A percentile compares a stretch with the other conserved stretches of the same genome.
These are phyloP conservation scores for Aspergillus heteromorphus DNA, from an alignment of 495 filamentous ascomycete species.

Conservation along the genomic window DNA sequence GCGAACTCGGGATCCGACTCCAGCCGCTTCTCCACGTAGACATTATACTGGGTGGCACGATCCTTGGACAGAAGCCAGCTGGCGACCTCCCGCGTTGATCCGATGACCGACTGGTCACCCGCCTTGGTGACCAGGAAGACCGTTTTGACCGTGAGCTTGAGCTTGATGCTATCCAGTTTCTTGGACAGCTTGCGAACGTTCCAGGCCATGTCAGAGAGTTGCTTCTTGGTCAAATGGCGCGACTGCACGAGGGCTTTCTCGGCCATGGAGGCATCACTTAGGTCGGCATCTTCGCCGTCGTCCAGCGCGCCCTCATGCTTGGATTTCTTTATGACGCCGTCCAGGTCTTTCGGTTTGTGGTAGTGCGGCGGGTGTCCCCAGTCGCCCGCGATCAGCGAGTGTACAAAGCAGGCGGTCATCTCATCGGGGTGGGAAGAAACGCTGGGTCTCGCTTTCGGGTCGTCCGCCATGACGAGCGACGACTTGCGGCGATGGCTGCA, in stretches of 20 bases:
- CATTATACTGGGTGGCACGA: conserved; percentile 61
- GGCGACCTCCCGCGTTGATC: conserved; percentile 68
- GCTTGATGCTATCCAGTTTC: conserved; percentile 67
- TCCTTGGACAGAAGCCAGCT: conserved; percentile 82
- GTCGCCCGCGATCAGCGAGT: conserved; percentile 64
- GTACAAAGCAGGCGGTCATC: conserved; percentile 74
- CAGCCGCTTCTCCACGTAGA: conserved; percentile 75
- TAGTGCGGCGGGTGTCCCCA: conserved; percentile 25
- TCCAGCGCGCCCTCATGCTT: conserved; percentile 16
- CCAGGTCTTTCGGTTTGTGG: conserved; percentile 19
- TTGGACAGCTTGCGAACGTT: conserved; percentile 88
- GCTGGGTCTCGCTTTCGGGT: conserved; percentile 34
- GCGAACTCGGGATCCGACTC: conserved; percentile 67
- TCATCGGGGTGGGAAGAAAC: conserved; percentile 35
- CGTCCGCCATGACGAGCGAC: conserved; percentile 64
- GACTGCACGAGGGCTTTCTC: conserved; percentile 43
- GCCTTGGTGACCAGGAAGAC: conserved; percentile 89
- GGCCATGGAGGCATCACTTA: conserved; percentile 15
- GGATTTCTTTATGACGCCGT: conserved; percentile 21
- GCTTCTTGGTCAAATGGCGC: conserved; percentile 79
- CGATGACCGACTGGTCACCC: conserved; percentile 76
- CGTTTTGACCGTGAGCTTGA: conserved; percentile 74
- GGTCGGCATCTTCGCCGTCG: conserved; percentile 19
- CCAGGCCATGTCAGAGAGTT: conserved; percentile 93
- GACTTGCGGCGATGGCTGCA: conserved; percentile 78